These are phyloP conservation scores for Fraxinus anomala DNA, from an alignment of 257 asterid genomes.

Conservation along the genomic window DNA sequence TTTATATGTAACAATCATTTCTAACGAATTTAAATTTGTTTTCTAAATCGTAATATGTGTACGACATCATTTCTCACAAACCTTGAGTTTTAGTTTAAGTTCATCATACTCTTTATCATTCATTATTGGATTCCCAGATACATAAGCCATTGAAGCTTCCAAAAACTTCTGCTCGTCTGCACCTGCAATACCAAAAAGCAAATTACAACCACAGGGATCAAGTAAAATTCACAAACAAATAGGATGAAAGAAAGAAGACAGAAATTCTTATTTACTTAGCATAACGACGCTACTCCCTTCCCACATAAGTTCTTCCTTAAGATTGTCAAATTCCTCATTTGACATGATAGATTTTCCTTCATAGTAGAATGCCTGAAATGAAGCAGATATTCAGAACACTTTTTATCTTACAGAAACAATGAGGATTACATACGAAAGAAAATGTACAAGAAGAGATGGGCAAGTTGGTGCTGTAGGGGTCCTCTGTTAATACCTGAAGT, in stretches of 20 bases:
- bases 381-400: slow-evolving; percentile 1
- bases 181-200: slow-evolving; percentile 48
- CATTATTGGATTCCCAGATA: slow-evolving; percentile 79
- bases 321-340: slow-evolving; percentile 94
- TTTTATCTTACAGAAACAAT: neutral
- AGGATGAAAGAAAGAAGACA: slow-evolving; percentile 3
- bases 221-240: neutral
- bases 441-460: neutral
- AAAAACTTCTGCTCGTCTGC: slow-evolving; percentile 85
- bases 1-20: neutral
- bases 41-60: neutral
- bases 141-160: slow-evolving; percentile 99
- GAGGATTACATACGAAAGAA: neutral
- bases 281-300: slow-evolving; percentile 99
- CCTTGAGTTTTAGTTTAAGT: slow-evolving; percentile 86
- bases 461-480: neutral
- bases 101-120: slow-evolving; percentile 77
- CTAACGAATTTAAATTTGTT: neutral
- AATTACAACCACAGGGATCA: neutral
- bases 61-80: slow-evolving; percentile 24
- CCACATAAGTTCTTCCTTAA: slow-evolving; percentile 99
- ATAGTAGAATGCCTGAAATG: slow-evolving; percentile 78
- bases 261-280: slow-evolving; percentile 60
- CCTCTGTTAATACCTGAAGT: slow-evolving; percentile 55
- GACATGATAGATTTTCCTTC: slow-evolving; percentile 98